These are phyloP conservation scores for Coemansia sp. DNA, from an alignment of 192 early-diverging fungal species.

Conservation along the genomic window DNA sequence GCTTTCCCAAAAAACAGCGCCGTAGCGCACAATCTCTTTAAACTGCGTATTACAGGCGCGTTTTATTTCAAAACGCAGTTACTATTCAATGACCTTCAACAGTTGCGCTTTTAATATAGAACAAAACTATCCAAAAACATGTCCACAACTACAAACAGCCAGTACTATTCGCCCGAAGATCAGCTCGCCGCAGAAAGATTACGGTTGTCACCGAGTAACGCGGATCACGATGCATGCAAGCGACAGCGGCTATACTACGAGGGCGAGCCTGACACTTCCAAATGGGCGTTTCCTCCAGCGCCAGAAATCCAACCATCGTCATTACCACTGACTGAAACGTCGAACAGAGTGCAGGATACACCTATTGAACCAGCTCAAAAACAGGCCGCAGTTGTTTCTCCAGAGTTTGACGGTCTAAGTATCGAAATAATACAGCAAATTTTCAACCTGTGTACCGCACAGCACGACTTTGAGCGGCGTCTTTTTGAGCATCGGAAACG, in stretches of 20 bases:
- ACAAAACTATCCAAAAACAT: neutral
- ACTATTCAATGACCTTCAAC: neutral
- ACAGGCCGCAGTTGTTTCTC: neutral
- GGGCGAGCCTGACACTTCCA: constrained; percentile 41
- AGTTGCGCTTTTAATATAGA: neutral
- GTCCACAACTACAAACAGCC: neutral
- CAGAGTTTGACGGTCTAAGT: neutral
- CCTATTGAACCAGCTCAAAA: neutral
- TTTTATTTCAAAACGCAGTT: neutral
- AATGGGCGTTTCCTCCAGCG: constrained; percentile 38
- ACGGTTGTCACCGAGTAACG: constrained; percentile 3
- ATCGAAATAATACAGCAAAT: constrained; percentile 16
- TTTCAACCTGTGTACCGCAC: constrained; percentile 16
- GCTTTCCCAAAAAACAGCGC: constrained; percentile 2
- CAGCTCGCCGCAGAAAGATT: constrained; percentile 20
- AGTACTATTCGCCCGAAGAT: constrained; percentile 38
- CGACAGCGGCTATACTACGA: constrained; percentile 30
- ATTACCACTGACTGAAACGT: neutral
- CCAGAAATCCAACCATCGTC: constrained; percentile 17
- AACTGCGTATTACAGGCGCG: neutral
- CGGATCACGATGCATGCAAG: constrained; percentile 8
- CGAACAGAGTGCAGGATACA: neutral
- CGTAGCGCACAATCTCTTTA: neutral
- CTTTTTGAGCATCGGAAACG: constrained; percentile 34
- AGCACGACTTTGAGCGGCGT: constrained; percentile 43